Conservation (phyloP, 116 monocot species). For the Dioscorea cayenensis region DNA sequence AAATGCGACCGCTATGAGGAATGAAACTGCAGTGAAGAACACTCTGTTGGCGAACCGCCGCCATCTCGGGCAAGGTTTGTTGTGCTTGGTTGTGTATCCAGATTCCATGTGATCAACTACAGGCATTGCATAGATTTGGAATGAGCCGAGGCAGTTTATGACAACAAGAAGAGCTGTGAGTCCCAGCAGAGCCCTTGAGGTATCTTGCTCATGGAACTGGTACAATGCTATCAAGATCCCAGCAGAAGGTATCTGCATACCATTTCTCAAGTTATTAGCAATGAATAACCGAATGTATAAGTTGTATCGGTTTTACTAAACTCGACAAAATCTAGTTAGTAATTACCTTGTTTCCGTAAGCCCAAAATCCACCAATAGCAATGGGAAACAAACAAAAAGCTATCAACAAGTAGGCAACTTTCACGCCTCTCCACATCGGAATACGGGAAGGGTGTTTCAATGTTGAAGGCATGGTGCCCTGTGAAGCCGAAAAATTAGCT, state of each 20-base stretch:
- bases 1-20: slow-evolving; percentile 62
- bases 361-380: slow-evolving; percentile 80
- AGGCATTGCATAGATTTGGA: slow-evolving; percentile 91
- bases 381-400: slow-evolving; percentile 61
- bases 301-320: too few species aligned
- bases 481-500: not conserved
- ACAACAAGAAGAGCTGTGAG: slow-evolving; percentile 57
- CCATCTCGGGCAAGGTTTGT: slow-evolving; percentile 76
- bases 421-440: slow-evolving; percentile 90
- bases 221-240: slow-evolving; percentile 62
- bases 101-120: slow-evolving; percentile 70
- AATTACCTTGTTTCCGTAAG: slow-evolving; percentile 76
- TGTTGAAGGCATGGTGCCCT: slow-evolving; percentile 90
- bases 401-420: slow-evolving; percentile 51
- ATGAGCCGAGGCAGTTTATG: slow-evolving; percentile 64
- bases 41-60: slow-evolving; percentile 47
- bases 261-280: not conserved
- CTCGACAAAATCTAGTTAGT: not conserved
- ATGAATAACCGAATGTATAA: too few species aligned
- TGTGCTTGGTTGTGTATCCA: slow-evolving; percentile 50
- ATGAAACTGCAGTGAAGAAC: slow-evolving; percentile 38
- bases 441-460: slow-evolving; percentile 64
- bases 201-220: slow-evolving; percentile 54
- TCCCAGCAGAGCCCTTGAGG: slow-evolving; percentile 42
- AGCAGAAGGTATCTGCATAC: slow-evolving; percentile 52